phyloP scores from a whole-genome alignment of 2,329 filamentous ascomycete species.

The Pseudocercospora crystallina region DNA sequence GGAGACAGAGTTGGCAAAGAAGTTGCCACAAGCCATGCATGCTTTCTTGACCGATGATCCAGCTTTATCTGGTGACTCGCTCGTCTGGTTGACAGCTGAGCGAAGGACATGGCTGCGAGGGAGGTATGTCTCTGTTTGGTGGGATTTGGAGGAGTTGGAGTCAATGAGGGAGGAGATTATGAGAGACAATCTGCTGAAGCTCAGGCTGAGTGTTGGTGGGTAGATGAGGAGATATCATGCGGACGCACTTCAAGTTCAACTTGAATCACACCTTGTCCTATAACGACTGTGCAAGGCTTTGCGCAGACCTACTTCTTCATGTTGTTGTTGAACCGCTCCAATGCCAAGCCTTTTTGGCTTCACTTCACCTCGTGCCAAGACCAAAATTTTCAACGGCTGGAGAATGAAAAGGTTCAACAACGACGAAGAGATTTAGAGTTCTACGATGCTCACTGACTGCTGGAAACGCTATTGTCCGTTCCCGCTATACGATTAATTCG shows the following conservation, averaged over 20 bases:
- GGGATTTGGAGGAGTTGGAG: slow-evolving; percentile 42
- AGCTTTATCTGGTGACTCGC: slow-evolving; percentile 33
- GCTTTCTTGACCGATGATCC: slow-evolving; percentile 30
- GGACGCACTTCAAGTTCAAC: no score
- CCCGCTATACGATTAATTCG: no score
- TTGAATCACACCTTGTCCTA: background rate
- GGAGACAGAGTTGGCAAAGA: slow-evolving; percentile 43
- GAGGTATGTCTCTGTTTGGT: slow-evolving; percentile 38
- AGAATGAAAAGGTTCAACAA: no score
- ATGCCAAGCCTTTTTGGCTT: no score
- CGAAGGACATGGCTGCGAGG: slow-evolving; percentile 40
- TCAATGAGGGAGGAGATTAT: slow-evolving; percentile 37
- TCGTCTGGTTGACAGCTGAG: slow-evolving; percentile 37
- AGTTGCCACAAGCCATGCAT: slow-evolving; percentile 37
- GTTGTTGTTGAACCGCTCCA: no score
- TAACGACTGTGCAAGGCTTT: no score
- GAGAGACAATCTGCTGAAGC: slow-evolving; percentile 38
- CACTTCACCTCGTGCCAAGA: no score
- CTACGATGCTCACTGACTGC: no score
- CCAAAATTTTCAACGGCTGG: no score
- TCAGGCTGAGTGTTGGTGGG: slow-evolving; percentile 25
- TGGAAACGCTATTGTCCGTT: no score
- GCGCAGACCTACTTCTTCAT: no score
- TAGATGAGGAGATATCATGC: slow-evolving; percentile 4
- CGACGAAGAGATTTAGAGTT: no score